Base-by-base conservation (phyloP, 1,139 yeast genomes). In the Hemisphaericaspora xylanilytica region DNA sequence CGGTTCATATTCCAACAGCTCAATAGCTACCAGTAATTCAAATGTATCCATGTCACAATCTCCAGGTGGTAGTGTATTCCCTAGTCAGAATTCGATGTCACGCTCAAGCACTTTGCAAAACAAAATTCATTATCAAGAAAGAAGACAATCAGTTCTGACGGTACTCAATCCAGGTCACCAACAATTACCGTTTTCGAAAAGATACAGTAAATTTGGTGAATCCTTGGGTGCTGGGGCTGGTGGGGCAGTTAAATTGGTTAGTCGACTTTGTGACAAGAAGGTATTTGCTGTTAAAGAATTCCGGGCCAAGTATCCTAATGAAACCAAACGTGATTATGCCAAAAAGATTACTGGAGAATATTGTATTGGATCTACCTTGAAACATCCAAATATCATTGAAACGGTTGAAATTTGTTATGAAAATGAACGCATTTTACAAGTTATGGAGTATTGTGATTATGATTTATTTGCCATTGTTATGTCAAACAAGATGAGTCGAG, bases 141-240 rank as follows among this genome's bases (percentile, higher is more conserved):
- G 75, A 42, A 56, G 70, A 40, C 67, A 66, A 8, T 67, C 73
- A 4, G 71, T 68, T 11, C 63, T 65, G 35, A 57, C 59, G 1
- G 40, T 63, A 13, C 50, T 65, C 14, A 54, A 52, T 36, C 62
- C 56, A 33, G 24, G 12, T 15, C 18, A 18, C 25, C 71, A 63
- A 36, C 67, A 59, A 40, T 49, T 70, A 28, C 80, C 95, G 2
- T 78, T 84, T 46, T 75, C 85, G 16, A 87, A 85, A 55, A 71
- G 90, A 45, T 90, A 89, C 56, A 80, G 88, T 36, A 85, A 83
- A 55, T 78, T 82, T 38, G 96, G 96, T 36, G 94, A 88, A 53
- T 85, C 80, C 42, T 70, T 90, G 32, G 97, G 97, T 35, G 95
- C 95, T 9, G 97, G 97, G 42, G 97, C 97, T 3, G 97, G 97